Evolutionary conservation across 208 protist species (phyloP).

Genomic region (Strigomonas culicis): DNA sequence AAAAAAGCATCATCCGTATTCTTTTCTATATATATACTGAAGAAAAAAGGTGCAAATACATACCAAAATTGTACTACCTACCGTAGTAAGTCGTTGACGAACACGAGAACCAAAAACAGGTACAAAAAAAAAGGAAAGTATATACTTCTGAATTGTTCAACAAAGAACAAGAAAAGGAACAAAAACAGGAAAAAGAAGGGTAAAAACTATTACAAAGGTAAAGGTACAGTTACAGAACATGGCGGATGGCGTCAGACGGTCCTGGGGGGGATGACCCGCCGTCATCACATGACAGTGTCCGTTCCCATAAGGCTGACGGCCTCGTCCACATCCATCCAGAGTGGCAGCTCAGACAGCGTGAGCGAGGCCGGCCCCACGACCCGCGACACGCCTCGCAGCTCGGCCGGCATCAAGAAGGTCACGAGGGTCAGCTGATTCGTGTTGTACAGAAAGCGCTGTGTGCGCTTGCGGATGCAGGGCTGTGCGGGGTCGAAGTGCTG

Average conservation of each 20-base stretch:
- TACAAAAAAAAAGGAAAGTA: not conserved
- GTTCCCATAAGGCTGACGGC: not conserved
- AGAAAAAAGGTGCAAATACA: conserved; percentile 4
- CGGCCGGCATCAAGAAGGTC: conserved; percentile 25
- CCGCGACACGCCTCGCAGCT: conserved; percentile 21
- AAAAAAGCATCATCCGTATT: not conserved
- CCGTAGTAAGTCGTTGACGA: not conserved
- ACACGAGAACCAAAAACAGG: not conserved
- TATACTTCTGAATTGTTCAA: conserved; percentile 15
- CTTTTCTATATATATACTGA: not conserved
- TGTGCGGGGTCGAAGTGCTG: conserved; percentile 21
- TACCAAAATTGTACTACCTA: not conserved
- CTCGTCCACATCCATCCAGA: conserved; percentile 26
- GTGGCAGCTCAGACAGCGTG: conserved; percentile 19
- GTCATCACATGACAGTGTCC: not conserved
- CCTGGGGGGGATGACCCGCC: not conserved
- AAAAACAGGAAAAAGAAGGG: conserved; percentile 18
- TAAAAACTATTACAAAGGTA: conserved; percentile 12
- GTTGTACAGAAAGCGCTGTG: conserved; percentile 24
- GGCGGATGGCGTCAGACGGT: not conserved
- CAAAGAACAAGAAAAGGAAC: conserved; percentile 3
- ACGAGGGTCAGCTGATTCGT: conserved; percentile 27
- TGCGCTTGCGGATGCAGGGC: conserved; percentile 27
- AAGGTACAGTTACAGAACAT: not conserved
- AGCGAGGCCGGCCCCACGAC: conserved; percentile 21